These are phyloP conservation scores for Septoria linicola DNA, from an alignment of 2,329 filamentous ascomycete species.

Conservation along the genomic window DNA sequence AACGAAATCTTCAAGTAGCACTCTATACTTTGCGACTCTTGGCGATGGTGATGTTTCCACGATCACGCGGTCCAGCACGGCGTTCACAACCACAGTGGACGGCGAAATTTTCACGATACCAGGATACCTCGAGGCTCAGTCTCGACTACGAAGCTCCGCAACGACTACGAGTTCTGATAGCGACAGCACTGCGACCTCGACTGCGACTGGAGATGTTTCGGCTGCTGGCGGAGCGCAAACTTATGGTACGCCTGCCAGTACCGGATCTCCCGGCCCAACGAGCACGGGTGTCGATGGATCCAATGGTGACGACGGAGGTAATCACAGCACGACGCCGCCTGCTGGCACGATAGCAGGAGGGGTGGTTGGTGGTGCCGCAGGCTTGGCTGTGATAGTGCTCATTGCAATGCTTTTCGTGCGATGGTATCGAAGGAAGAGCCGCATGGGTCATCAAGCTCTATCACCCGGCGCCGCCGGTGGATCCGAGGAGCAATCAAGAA, in stretches of 20 bases:
- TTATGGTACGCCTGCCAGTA: slow-evolving; percentile 16
- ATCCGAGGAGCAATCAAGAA: slow-evolving; percentile 16
- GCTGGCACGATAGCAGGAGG: slow-evolving; percentile 60
- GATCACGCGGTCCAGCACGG: slow-evolving; percentile 24
- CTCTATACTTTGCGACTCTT: slow-evolving; percentile 31
- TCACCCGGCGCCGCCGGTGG: slow-evolving; percentile 25
- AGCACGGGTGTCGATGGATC: slow-evolving; percentile 14
- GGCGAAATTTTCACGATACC: slow-evolving; percentile 30
- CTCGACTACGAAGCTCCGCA: slow-evolving; percentile 12
- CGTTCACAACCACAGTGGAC: slow-evolving; percentile 32
- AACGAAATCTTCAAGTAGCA: slow-evolving; percentile 17
- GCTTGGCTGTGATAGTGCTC: slow-evolving; percentile 52
- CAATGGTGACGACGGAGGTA: slow-evolving; percentile 7
- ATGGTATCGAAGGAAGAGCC: slow-evolving; percentile 47
- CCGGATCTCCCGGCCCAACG: slow-evolving; percentile 13
- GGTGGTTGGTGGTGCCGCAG: slow-evolving; percentile 62
- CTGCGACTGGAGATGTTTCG: slow-evolving; percentile 16
- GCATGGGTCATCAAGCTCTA: slow-evolving; percentile 30
- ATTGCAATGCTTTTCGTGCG: slow-evolving; percentile 54
- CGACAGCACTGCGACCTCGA: slow-evolving; percentile 17
- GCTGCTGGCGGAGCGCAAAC: slow-evolving; percentile 9
- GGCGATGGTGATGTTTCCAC: slow-evolving; percentile 29
- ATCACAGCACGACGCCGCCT: slow-evolving; percentile 35
- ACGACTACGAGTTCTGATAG: slow-evolving; percentile 9
- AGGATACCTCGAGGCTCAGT: slow-evolving; percentile 12